Conservation (phyloP, 768 basidiomycete genomes). For the Vararia minispora region DNA sequence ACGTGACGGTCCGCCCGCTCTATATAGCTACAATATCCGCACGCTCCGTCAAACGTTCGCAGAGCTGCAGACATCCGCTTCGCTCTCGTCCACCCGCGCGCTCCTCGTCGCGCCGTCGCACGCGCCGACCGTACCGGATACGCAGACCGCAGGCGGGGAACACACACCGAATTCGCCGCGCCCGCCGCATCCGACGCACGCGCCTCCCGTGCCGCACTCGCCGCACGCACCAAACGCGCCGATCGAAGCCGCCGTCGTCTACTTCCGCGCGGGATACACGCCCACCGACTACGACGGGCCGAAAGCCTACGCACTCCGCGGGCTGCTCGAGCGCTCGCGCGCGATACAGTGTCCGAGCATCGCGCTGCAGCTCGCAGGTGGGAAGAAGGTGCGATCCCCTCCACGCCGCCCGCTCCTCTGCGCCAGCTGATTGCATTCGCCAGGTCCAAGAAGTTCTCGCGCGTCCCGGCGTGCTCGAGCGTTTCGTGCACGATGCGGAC, state of each 20-base stretch:
- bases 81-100: slow-evolving; percentile 24
- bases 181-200: too few species aligned
- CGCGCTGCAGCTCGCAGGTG: slow-evolving; percentile 87
- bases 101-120: too few species aligned
- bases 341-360: slow-evolving; percentile 93
- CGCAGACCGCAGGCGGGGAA: too few species aligned
- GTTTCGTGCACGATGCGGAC: slow-evolving; percentile 42
- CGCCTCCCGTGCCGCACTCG: slow-evolving; percentile 18
- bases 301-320: slow-evolving; percentile 58
- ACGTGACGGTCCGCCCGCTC: not conserved
- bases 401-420: too few species aligned
- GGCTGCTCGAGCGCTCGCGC: slow-evolving; percentile 64
- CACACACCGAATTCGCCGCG: too few species aligned
- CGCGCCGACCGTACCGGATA: too few species aligned
- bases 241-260: slow-evolving; percentile 76
- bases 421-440: too few species aligned
- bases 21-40: slow-evolving; percentile 56
- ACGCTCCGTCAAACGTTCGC: slow-evolving; percentile 68
- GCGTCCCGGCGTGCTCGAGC: slow-evolving; percentile 59
- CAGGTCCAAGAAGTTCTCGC: slow-evolving; percentile 86
- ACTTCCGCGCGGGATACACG: slow-evolving; percentile 85
- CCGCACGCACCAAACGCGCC: slow-evolving; percentile 20
- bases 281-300: slow-evolving; percentile 69
- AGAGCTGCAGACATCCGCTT: slow-evolving; percentile 49
- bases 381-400: slow-evolving; percentile 94